Evolutionary conservation across 768 basidiomycete species (phyloP).

Genomic region (Tricholoma terreum): DNA sequence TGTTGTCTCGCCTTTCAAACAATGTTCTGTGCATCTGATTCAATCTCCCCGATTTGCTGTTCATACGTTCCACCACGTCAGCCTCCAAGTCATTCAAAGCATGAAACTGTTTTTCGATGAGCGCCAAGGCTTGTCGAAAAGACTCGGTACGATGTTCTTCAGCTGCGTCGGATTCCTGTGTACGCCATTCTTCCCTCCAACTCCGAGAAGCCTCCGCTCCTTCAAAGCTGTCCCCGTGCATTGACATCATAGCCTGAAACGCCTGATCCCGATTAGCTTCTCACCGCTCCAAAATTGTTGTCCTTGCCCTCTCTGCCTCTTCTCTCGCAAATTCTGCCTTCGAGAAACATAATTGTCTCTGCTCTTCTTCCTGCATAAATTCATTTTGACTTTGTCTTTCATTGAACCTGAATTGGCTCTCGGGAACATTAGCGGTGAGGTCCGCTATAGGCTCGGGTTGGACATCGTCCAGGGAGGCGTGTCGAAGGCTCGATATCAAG

Average conservation of each 20-base stretch:
- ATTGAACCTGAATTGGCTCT: not conserved
- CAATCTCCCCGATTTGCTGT: no score
- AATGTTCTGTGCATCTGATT: no score
- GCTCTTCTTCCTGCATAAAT: not conserved
- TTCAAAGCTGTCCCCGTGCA: not conserved
- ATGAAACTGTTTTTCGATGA: not conserved
- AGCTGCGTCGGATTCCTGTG: not conserved
- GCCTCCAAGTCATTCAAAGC: not conserved
- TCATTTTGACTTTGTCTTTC: not conserved
- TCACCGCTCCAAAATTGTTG: not conserved
- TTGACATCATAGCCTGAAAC: not conserved
- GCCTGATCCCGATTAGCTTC: not conserved
- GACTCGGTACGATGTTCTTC: not conserved
- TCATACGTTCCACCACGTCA: no score
- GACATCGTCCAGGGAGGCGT: no score
- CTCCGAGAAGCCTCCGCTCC: not conserved
- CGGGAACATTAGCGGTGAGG: not conserved
- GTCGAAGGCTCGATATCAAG: no score
- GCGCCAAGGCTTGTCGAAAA: not conserved
- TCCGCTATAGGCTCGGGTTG: no score
- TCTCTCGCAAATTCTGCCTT: not conserved
- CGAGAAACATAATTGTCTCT: not conserved
- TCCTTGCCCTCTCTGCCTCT: not conserved
- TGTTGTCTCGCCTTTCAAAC: no score
- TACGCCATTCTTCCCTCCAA: not conserved